Evolutionary conservation across 2,329 filamentous ascomycete species (phyloP).

Genomic region (Alternaria dauci): DNA sequence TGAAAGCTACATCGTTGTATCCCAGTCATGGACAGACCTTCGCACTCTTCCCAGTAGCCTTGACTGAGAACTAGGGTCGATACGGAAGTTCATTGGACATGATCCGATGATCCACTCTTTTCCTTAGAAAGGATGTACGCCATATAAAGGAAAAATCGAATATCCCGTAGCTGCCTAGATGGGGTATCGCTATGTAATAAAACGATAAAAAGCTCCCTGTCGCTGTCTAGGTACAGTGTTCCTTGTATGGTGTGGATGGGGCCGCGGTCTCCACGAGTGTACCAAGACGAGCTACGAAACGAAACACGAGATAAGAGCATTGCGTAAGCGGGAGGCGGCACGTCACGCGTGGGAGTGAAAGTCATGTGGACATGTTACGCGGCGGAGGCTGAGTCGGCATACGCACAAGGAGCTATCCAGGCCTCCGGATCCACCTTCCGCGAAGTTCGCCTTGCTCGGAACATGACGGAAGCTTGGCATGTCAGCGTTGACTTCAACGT

Average conservation of each 20-base stretch:
- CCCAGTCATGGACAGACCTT: not conserved
- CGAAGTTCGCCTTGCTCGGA: constrained; percentile 21
- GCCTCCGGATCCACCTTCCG: constrained; percentile 7
- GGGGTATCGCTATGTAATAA: too few relatives aligned
- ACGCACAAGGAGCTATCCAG: not conserved
- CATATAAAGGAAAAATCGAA: too few relatives aligned
- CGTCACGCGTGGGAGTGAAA: not conserved
- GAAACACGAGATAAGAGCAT: not conserved
- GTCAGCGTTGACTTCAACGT: constrained; percentile 20
- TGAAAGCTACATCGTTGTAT: not conserved
- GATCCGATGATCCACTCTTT: not conserved
- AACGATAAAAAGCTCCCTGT: too few relatives aligned
- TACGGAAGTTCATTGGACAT: not conserved
- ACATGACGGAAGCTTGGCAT: constrained; percentile 35
- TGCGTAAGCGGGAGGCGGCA: not conserved
- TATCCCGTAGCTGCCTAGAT: too few relatives aligned
- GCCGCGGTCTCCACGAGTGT: not conserved
- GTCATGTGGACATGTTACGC: not conserved
- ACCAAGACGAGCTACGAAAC: not conserved
- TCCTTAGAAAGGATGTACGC: too few relatives aligned
- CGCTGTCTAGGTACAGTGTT: too few relatives aligned
- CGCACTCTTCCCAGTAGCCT: too few relatives aligned
- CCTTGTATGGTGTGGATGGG: too few relatives aligned
- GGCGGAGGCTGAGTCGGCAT: constrained; percentile 7
- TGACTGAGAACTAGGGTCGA: not conserved